Conservation (phyloP, 441 rosid species). For the Francoa sonchifolia region DNA sequence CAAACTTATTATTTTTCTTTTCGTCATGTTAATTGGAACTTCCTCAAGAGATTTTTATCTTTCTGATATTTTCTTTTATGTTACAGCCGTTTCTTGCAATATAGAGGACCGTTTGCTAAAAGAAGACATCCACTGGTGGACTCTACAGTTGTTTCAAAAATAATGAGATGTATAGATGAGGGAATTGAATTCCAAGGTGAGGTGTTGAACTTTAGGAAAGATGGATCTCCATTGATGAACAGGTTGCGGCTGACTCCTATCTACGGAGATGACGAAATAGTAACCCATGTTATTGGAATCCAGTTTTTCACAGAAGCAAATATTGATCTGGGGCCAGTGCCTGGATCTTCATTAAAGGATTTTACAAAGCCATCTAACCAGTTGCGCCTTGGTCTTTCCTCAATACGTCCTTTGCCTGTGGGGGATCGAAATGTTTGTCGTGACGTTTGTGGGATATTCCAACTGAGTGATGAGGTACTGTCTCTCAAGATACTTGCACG, state of each 20-base stretch:
- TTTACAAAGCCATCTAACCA: conserved; percentile 27
- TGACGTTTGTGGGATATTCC: conserved; percentile 61
- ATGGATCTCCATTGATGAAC: conserved; percentile 82
- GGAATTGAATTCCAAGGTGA: conserved; percentile 90
- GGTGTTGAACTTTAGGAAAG: conserved; percentile 77
- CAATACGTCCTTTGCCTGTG: conserved; percentile 19
- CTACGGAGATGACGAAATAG: conserved; percentile 68
- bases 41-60: not conserved
- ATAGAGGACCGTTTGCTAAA: conserved; percentile 89
- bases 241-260: conserved; percentile 71
- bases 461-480: conserved; percentile 77
- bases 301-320: conserved; percentile 76
- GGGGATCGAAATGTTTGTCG: conserved; percentile 60
- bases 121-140: conserved; percentile 85
- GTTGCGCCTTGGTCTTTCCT: conserved; percentile 29
- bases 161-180: conserved; percentile 69
- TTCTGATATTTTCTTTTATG: conserved; percentile 10
- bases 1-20: not conserved
- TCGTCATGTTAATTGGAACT: not conserved
- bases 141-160: conserved; percentile 64
- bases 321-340: conserved; percentile 68
- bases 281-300: conserved; percentile 80
- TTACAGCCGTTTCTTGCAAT: conserved; percentile 87
- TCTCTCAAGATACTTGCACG: conserved; percentile 64
- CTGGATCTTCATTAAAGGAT: conserved; percentile 40